Evolutionary conservation across 345 rosid genomes (phyloP).

Genomic region (Euphorbia peplus): DNA sequence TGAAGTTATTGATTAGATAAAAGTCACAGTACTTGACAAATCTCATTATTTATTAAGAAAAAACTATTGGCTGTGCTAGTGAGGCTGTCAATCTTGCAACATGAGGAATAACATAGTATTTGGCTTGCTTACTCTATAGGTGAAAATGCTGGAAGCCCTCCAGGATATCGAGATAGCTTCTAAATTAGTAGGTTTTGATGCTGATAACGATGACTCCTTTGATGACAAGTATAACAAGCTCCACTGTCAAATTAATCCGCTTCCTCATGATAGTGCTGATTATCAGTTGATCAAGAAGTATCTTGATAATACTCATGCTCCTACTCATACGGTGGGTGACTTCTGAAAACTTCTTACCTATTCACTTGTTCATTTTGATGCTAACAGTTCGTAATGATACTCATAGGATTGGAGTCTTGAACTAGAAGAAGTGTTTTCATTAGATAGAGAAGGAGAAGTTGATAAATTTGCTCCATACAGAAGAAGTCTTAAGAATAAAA

Average conservation of each 20-base stretch:
- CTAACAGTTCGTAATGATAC: conserved; percentile 15
- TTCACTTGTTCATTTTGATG: background rate
- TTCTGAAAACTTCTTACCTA: background rate
- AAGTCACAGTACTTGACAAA: background rate
- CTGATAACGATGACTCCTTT: conserved; percentile 63
- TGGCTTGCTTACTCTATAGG: conserved; percentile 43
- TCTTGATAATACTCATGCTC: conserved; percentile 83
- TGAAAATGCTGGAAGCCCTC: conserved; percentile 97
- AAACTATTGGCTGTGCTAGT: too few species aligned
- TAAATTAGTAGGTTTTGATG: conserved; percentile 92
- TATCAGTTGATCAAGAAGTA: conserved; percentile 70
- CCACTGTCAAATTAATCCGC: conserved; percentile 59
- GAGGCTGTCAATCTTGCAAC: too few species aligned
- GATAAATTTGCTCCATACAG: conserved; percentile 72
- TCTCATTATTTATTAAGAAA: too few species aligned
- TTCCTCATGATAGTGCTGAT: conserved; percentile 82
- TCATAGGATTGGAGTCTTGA: conserved; percentile 85
- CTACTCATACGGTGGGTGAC: conserved; percentile 73
- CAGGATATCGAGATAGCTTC: conserved; percentile 97
- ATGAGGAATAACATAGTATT: conserved; percentile 6
- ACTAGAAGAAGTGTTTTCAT: conserved; percentile 83
- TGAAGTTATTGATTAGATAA: background rate
- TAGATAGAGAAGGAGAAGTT: conserved; percentile 87
- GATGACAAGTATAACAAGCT: conserved; percentile 85
- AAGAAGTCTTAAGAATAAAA: conserved; percentile 69